Percentiles rank a stretch among this genome's conserved stretches.
These are phyloP conservation scores for Meyerozyma guilliermondii DNA, from an alignment of 1,139 yeast species.

Conservation along the genomic window DNA sequence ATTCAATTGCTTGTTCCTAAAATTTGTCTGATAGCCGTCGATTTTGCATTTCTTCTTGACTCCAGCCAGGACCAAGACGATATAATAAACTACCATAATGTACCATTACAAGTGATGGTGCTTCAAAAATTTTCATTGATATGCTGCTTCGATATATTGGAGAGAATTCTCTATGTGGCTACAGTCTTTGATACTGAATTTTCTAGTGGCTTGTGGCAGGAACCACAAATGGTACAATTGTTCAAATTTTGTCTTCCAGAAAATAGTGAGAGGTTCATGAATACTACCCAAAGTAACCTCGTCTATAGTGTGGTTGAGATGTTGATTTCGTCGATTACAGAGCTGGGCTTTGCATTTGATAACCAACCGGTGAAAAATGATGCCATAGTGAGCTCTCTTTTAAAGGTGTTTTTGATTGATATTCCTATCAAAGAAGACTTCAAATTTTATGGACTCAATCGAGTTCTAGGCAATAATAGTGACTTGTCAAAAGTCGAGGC, in stretches of 20 bases:
- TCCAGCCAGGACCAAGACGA: slow-evolving; percentile 29
- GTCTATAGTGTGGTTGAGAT: slow-evolving; percentile 37
- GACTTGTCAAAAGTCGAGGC: slow-evolving; percentile 31
- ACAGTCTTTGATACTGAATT: slow-evolving; percentile 19
- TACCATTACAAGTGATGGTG: slow-evolving; percentile 36
- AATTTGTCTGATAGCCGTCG: slow-evolving; percentile 16
- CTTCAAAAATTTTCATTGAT: slow-evolving; percentile 47
- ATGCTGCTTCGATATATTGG: slow-evolving; percentile 53
- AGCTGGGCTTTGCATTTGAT: slow-evolving; percentile 22
- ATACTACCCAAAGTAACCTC: slow-evolving; percentile 34
- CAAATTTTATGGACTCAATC: slow-evolving; percentile 48
- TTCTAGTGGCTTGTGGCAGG: slow-evolving; percentile 21
- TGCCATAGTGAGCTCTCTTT: slow-evolving; percentile 30
- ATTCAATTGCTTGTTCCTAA: slow-evolving; percentile 14
- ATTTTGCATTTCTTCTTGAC: slow-evolving; percentile 22
- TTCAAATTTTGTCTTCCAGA: slow-evolving; percentile 30
- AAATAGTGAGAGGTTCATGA: slow-evolving; percentile 34
- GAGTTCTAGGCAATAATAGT: slow-evolving; percentile 47
- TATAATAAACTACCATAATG: slow-evolving; percentile 27
- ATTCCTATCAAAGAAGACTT: slow-evolving; percentile 37
- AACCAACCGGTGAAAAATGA: slow-evolving; percentile 13
- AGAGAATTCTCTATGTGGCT: slow-evolving; percentile 26
- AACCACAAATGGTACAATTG: slow-evolving; percentile 17
- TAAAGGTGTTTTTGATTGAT: slow-evolving; percentile 36
- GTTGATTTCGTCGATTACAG: slow-evolving; percentile 32